phyloP scores from a whole-genome alignment of 805 yeast genomes.

The Tanozyma kutaoensis region DNA sequence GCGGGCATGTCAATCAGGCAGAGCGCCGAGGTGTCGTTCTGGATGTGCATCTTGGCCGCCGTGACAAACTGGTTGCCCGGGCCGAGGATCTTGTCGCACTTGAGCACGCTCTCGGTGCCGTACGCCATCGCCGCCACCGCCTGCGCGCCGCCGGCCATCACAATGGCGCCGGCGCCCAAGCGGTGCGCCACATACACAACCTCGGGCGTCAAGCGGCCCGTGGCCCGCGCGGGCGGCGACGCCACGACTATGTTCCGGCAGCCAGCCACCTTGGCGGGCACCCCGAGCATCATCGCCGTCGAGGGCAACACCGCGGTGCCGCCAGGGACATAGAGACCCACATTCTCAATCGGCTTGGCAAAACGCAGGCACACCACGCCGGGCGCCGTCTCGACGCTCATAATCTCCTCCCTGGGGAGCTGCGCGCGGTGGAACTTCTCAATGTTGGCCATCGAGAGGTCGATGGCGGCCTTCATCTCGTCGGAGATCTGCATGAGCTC shows the following conservation, averaged over 20 bases:
- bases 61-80: constrained; percentile 99
- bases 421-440: constrained; percentile 92
- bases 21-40: constrained; percentile 87
- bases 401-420: constrained; percentile 49
- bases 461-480: constrained; percentile 74
- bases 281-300: constrained; percentile 95
- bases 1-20: constrained; percentile 99
- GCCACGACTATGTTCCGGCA: constrained; percentile 87
- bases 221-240: constrained; percentile 81
- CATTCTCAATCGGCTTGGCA: constrained; percentile 87
- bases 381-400: constrained; percentile 83
- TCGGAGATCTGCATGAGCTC: constrained; percentile 61
- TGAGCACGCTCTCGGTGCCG: constrained; percentile 86
- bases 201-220: constrained; percentile 91
- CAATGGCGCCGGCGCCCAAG: constrained; percentile 82
- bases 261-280: constrained; percentile 96
- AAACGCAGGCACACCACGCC: constrained; percentile 93
- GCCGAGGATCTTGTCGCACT: constrained; percentile 93
- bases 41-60: constrained; percentile 96
- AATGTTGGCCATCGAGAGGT: constrained; percentile 79
- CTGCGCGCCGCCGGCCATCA: constrained; percentile 98
- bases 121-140: constrained; percentile 99
- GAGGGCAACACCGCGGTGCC: constrained; percentile 98
- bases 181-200: constrained; percentile 95
- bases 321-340: constrained; percentile 95